phyloP scores from a whole-genome alignment of 2,329 filamentous ascomycete species.

The Ophiostoma australiae region DNA sequence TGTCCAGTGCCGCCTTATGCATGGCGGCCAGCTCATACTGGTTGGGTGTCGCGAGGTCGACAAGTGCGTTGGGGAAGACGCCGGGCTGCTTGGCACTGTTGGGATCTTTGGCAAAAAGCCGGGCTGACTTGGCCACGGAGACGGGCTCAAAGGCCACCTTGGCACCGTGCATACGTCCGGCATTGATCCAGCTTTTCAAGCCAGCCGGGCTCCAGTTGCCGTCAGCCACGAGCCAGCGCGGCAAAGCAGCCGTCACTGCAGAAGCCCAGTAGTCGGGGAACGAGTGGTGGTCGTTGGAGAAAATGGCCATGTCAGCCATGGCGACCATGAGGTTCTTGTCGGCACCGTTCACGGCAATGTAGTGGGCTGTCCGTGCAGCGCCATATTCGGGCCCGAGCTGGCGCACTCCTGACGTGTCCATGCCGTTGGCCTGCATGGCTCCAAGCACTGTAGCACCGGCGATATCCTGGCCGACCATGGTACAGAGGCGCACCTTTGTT shows the following conservation, averaged over 20 bases:
- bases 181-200: conserved; percentile 63
- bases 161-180: conserved; percentile 51
- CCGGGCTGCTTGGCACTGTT: background rate
- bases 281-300: conserved; percentile 41
- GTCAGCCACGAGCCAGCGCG: conserved; percentile 78
- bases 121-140: conserved; percentile 69
- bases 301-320: conserved; percentile 92
- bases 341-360: conserved; percentile 80
- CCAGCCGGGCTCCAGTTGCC: conserved; percentile 72
- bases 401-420: conserved; percentile 61
- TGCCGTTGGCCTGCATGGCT: conserved; percentile 58
- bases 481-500: conserved; percentile 66
- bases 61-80: conserved; percentile 56
- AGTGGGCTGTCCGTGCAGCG: conserved; percentile 73
- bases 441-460: conserved; percentile 69
- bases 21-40: conserved; percentile 74
- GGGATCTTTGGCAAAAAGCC: conserved; percentile 52
- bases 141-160: conserved; percentile 83
- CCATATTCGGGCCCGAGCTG: conserved; percentile 44
- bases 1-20: conserved; percentile 62
- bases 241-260: conserved; percentile 51
- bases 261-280: conserved; percentile 56
- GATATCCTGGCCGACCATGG: conserved; percentile 74
- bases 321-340: conserved; percentile 81
- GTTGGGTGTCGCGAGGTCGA: conserved; percentile 79